Base-by-base conservation (phyloP, 768 basidiomycete genomes). In the Serendipita indica region DNA sequence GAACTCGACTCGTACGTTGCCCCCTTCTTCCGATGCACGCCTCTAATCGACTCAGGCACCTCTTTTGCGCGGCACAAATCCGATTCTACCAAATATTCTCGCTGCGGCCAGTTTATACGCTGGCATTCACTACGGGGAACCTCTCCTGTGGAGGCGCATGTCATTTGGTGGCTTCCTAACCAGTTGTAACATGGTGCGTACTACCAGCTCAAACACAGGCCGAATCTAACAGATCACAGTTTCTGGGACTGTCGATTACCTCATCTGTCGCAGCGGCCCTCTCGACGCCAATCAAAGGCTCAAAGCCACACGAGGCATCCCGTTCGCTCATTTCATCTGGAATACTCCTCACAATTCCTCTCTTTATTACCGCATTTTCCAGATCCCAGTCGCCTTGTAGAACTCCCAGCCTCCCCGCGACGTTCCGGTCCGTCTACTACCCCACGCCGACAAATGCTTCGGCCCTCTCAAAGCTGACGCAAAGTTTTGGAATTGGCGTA, bases 401-500 rank as follows among this genome's bases (percentile, higher is more conserved):
- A 22, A 16, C 54, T 3, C 62, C 58, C 22, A 62, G 28, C 20
- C 30, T 30, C 22, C 43, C 35, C 7, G 41, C 57, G 70, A 34
- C 69, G 69, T 25, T 62, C 65, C 28, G 62, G 83, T n/a, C 70
- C 67, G 20, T 78, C 81, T 49, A 82, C 81, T 7, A 75, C 80
- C 16, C 75, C 85, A 33, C 76, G 75, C 1, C 76, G 78, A 66
- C 82, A 80, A 34, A 67, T 33, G 27, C 39, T n/a, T 20, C 63
- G 20, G 80, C 14, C 60, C 64, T 27, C 68, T 72, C 59, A 73
- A 79, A 3, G 82, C 78, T 64, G 71, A 68, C 28, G 79, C 78
- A 62, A 78, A 78, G 1, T 69, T 66, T 30, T 75, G 74, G 60
- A 78, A 80, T 2, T 70, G 87, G n/a, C 78, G 75, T 33, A 78